Evolutionary conservation across 2,329 filamentous ascomycete species (phyloP).

Genomic region (Hymenoscyphus fraxineus): DNA sequence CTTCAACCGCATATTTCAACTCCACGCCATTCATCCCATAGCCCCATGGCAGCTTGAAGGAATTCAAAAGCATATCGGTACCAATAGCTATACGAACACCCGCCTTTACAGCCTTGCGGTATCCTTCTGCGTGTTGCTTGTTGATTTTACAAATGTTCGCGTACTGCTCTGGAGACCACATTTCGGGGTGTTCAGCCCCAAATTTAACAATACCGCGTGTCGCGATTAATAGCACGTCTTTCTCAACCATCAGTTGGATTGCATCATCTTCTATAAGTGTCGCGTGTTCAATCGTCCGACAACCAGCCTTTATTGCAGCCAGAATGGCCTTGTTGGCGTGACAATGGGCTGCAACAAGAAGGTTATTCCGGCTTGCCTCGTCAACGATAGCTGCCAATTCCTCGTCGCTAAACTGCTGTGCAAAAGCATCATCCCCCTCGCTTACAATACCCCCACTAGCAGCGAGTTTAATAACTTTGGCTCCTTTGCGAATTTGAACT

Average conservation of each 20-base stretch:
- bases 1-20: slow-evolving; percentile 45
- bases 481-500: slow-evolving; percentile 43
- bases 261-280: neutral
- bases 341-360: slow-evolving; percentile 28
- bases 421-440: slow-evolving; percentile 39
- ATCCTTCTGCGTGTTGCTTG: slow-evolving; percentile 26
- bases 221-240: neutral
- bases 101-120: slow-evolving; percentile 40
- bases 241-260: neutral
- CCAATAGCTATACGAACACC: slow-evolving; percentile 47
- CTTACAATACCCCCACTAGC: slow-evolving; percentile 38
- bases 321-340: neutral
- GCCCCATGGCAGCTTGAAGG: slow-evolving; percentile 28
- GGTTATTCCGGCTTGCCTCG: slow-evolving; percentile 40
- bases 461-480: slow-evolving; percentile 46
- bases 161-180: slow-evolving; percentile 31
- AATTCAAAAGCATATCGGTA: slow-evolving; percentile 41
- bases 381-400: slow-evolving; percentile 43
- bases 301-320: neutral
- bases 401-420: slow-evolving; percentile 42
- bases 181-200: slow-evolving; percentile 34
- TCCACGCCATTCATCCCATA: slow-evolving; percentile 45
- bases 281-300: neutral
- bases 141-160: neutral
- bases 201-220: slow-evolving; percentile 36